Conservation (phyloP, 1,284 basidiomycete species). For the Takashimella koratensis region DNA sequence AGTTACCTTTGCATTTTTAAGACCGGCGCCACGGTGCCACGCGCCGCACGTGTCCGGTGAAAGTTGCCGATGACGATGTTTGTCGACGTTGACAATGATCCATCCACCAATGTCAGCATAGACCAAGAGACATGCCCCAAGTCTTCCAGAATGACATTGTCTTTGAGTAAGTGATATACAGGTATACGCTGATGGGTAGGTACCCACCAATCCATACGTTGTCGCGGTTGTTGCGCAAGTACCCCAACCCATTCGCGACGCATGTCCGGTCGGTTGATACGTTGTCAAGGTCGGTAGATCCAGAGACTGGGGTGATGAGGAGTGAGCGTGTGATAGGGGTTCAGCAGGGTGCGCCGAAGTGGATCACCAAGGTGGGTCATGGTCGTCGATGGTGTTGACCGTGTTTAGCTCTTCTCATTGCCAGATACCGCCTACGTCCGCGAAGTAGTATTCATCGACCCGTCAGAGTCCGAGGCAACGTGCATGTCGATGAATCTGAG, state of each 20-base stretch:
- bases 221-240: constrained; percentile 89
- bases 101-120: not conserved
- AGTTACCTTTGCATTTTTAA: too few species aligned
- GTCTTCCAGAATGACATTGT: constrained; percentile 22
- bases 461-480: constrained; percentile 60
- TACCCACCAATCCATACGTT: constrained; percentile 83
- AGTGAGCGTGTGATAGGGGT: constrained; percentile 54
- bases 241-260: constrained; percentile 87
- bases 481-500: constrained; percentile 88
- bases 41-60: too few species aligned
- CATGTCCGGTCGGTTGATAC: constrained; percentile 92
- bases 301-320: constrained; percentile 76
- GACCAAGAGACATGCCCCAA: constrained; percentile 11
- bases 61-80: too few species aligned
- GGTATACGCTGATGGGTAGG: constrained; percentile 48
- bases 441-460: constrained; percentile 88
- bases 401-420: constrained; percentile 38
- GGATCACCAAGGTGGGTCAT: constrained; percentile 46
- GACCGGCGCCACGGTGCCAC: too few species aligned
- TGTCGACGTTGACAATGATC: too few species aligned
- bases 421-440: constrained; percentile 85
- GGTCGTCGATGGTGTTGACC: not conserved
- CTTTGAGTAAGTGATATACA: constrained; percentile 7
- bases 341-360: constrained; percentile 49
- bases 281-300: constrained; percentile 74